Percentiles rank a stretch among this genome's conserved stretches.
Conservation (phyloP, 2,329 filamentous ascomycete genomes). For the Cladophialophora psammophila region DNA sequence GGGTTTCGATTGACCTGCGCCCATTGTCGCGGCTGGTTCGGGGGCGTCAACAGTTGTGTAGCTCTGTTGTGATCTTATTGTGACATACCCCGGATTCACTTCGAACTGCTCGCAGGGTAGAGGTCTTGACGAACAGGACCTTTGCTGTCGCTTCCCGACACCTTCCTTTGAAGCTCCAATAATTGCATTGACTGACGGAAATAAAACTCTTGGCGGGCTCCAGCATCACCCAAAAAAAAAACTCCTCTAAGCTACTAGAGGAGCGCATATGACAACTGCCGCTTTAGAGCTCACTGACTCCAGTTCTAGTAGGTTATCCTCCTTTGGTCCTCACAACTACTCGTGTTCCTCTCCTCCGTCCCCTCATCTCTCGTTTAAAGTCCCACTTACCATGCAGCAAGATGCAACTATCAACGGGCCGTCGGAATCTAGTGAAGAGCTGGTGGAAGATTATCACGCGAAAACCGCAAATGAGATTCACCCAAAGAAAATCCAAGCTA, state of each 20-base stretch:
- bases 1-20: slow-evolving; percentile 68
- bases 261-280: not conserved
- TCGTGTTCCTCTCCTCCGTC: not conserved
- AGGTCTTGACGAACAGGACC: slow-evolving; percentile 4
- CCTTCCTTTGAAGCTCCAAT: not conserved
- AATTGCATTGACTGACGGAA: slow-evolving; percentile 13
- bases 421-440: not conserved
- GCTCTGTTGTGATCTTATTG: not conserved
- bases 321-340: not conserved
- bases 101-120: slow-evolving; percentile 9
- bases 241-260: not conserved
- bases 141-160: slow-evolving; percentile 7
- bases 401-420: not conserved
- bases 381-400: not conserved
- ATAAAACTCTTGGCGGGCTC: not conserved
- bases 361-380: not conserved
- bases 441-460: not conserved
- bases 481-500: not conserved
- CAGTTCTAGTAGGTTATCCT: not conserved
- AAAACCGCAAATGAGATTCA: not conserved
- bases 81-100: slow-evolving; percentile 15
- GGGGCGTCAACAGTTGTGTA: not conserved
- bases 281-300: not conserved
- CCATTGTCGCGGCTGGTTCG: slow-evolving; percentile 55
- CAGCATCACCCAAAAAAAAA: not conserved